phyloP scores from a whole-genome alignment of 306 rosid genomes.

The Adenanthera pavonina region DNA sequence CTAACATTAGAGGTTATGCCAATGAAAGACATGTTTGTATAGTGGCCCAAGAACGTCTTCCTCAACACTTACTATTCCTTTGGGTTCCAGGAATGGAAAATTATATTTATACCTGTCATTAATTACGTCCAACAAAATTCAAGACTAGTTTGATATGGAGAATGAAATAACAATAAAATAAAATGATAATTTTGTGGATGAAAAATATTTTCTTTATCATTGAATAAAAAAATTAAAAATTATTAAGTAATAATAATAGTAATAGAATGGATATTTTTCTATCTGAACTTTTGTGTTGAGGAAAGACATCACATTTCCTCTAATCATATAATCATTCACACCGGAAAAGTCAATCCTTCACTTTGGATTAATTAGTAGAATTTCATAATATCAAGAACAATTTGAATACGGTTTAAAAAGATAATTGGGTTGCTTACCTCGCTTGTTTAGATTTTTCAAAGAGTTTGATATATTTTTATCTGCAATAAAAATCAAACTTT shows the following conservation, averaged over 20 bases:
- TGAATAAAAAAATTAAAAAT: no score
- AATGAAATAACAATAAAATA: not conserved
- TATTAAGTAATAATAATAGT: no score
- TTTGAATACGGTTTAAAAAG: not conserved
- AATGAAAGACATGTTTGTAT: constrained; percentile 41
- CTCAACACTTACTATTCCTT: constrained; percentile 41
- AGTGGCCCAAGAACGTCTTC: constrained; percentile 35
- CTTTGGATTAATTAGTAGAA: not conserved
- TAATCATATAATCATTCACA: not conserved
- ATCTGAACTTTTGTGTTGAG: no score
- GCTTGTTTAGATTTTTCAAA: no score
- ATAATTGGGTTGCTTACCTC: no score
- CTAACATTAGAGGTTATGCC: constrained; percentile 23
- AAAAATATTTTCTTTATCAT: no score
- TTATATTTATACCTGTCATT: constrained; percentile 38
- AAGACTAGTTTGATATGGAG: not conserved
- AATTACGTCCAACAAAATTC: not conserved
- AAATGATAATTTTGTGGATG: not conserved
- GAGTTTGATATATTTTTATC: no score
- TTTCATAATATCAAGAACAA: not conserved
- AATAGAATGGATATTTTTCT: no score
- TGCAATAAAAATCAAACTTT: no score
- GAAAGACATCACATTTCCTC: no score
- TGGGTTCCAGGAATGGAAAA: constrained; percentile 43
- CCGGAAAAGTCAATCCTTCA: not conserved